Conservation (phyloP, 108 stramenopile genomes). For the Fistulifera solaris region DNA sequence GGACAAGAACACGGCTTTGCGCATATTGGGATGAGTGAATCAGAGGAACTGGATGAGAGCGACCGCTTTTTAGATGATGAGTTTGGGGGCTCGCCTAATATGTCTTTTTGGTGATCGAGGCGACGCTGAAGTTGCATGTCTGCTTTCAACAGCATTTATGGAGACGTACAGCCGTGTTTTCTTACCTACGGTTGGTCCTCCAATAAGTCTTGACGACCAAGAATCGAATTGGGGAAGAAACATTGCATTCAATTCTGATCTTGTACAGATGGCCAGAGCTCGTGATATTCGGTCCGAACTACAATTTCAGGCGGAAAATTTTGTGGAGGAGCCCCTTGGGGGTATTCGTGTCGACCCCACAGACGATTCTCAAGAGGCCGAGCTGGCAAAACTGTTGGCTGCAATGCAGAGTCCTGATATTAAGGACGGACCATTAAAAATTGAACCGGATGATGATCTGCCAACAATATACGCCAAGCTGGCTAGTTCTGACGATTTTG, state of each 20-base stretch:
- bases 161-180: conserved; percentile 75
- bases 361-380: conserved; percentile 28
- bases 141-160: conserved; percentile 80
- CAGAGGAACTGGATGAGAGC: conserved; percentile 8
- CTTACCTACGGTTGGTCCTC: conserved; percentile 61
- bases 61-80: conserved; percentile 56
- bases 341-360: conserved; percentile 45
- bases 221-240: conserved; percentile 31
- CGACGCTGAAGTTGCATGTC: conserved; percentile 76
- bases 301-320: conserved; percentile 47
- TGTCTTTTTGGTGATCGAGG: conserved; percentile 26
- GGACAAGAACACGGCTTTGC: conserved; percentile 77
- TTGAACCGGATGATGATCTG: conserved; percentile 33
- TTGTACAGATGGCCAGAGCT: conserved; percentile 12
- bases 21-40: conserved; percentile 27
- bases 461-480: conserved; percentile 44
- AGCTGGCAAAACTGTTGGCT: conserved; percentile 27
- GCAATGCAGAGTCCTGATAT: conserved; percentile 33
- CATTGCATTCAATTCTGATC: conserved; percentile 20
- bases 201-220: conserved; percentile 47
- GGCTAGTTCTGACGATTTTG: conserved; percentile 37
- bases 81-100: conserved; percentile 48
- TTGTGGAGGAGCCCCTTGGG: conserved; percentile 41
- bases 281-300: conserved; percentile 62
- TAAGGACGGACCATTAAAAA: conserved; percentile 23